Evolutionary conservation across 2,329 filamentous ascomycete genomes (phyloP).

Genomic region (Cryphonectria naterciae): DNA sequence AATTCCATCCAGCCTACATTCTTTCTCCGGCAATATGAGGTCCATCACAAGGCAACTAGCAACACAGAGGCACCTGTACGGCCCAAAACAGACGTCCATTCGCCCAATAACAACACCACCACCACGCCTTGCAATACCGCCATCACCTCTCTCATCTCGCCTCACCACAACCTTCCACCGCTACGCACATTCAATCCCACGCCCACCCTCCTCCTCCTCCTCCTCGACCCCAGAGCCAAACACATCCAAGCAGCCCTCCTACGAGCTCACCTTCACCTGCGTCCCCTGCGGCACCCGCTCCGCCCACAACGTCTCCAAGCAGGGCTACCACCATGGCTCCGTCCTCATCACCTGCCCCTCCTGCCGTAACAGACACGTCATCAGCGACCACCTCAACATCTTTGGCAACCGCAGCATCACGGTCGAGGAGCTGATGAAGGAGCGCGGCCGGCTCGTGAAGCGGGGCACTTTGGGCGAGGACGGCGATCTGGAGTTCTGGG

Average conservation of each 20-base stretch:
- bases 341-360: conserved; percentile 85
- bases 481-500: conserved; percentile 93
- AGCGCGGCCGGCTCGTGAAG: conserved; percentile 76
- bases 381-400: conserved; percentile 83
- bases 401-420: conserved; percentile 74
- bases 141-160: neutral
- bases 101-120: neutral
- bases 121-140: no score
- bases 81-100: neutral
- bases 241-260: conserved; percentile 62
- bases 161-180: conserved; percentile 25
- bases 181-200: conserved; percentile 38
- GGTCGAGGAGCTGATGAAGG: conserved; percentile 75
- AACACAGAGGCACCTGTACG: neutral
- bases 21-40: conserved; percentile 2
- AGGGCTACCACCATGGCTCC: conserved; percentile 91
- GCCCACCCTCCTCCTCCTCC: conserved; percentile 29
- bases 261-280: conserved; percentile 92
- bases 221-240: conserved; percentile 33
- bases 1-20: conserved; percentile 6
- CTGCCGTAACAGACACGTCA: conserved; percentile 87
- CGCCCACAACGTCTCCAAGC: conserved; percentile 86
- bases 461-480: conserved; percentile 72
- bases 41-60: neutral
- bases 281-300: conserved; percentile 80